Evolutionary conservation across 345 rosid genomes (phyloP).

Genomic region (Populus deltoides): DNA sequence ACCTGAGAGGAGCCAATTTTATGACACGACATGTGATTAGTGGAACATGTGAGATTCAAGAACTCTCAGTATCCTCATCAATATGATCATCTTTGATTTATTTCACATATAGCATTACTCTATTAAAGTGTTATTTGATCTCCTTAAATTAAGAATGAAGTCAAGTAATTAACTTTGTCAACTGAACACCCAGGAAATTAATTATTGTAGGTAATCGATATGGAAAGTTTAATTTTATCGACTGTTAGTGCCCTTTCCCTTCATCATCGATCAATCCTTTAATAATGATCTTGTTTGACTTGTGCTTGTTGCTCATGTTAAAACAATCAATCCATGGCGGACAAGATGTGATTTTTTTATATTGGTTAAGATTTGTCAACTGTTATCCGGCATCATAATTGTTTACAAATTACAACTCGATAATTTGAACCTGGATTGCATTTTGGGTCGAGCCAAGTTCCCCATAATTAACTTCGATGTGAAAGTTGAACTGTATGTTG

Average conservation of each 20-base stretch:
- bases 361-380: background rate
- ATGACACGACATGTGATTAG: no score
- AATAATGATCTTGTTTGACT: slow-evolving; percentile 14
- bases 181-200: background rate
- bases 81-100: no score
- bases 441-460: background rate
- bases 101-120: no score
- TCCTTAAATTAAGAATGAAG: no score
- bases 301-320: background rate
- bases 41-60: no score
- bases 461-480: background rate
- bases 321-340: background rate
- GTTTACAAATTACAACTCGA: no score
- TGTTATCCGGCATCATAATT: background rate
- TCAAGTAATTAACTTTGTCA: no score
- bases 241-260: background rate
- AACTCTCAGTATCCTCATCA: no score
- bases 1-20: no score
- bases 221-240: background rate
- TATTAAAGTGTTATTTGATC: no score
- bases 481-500: background rate
- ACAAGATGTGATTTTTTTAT: slow-evolving; percentile 1
- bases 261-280: background rate
- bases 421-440: background rate
- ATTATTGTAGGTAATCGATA: background rate